A percentile compares a stretch with the other conserved stretches of the same genome.
Conservation (phyloP, 2,329 filamentous ascomycete species). For the Lasiodiplodia citricola region DNA sequence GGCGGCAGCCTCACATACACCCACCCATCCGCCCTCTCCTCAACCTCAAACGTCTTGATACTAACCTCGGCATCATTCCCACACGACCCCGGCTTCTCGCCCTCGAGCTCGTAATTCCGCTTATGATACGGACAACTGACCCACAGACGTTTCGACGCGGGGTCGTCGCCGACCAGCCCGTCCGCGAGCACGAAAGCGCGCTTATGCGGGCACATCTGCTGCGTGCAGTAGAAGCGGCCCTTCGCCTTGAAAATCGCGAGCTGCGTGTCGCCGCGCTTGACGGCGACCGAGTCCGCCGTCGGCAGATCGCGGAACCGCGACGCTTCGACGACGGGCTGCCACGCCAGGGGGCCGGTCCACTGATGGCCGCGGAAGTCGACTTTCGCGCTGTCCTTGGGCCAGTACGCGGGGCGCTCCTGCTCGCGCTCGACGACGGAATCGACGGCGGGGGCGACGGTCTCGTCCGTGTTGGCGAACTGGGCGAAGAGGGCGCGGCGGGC, state of each 20-base stretch:
- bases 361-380: constrained; percentile 74
- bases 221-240: constrained; percentile 81
- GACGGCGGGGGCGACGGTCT: constrained; percentile 67
- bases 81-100: constrained; percentile 70
- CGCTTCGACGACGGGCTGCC: constrained; percentile 79
- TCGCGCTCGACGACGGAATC: constrained; percentile 75
- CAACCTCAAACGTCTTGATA: constrained; percentile 80
- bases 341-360: constrained; percentile 68
- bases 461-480: constrained; percentile 83
- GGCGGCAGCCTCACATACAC: constrained; percentile 82
- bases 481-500: constrained; percentile 71
- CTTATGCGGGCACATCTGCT: constrained; percentile 96
- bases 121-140: constrained; percentile 89
- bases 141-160: constrained; percentile 70
- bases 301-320: constrained; percentile 71
- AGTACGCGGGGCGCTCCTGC: constrained; percentile 76
- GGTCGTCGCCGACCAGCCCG: constrained; percentile 76
- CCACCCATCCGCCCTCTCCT: constrained; percentile 76
- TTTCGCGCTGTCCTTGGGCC: constrained; percentile 70
- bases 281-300: constrained; percentile 74
- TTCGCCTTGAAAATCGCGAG: constrained; percentile 84
- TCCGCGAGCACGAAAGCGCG: constrained; percentile 88
- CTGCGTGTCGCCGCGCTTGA: constrained; percentile 89
- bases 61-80: constrained; percentile 75
- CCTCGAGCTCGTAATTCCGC: constrained; percentile 80